phyloP scores from a whole-genome alignment of 2,329 filamentous ascomycete species.

The Ascochyta fabae region DNA sequence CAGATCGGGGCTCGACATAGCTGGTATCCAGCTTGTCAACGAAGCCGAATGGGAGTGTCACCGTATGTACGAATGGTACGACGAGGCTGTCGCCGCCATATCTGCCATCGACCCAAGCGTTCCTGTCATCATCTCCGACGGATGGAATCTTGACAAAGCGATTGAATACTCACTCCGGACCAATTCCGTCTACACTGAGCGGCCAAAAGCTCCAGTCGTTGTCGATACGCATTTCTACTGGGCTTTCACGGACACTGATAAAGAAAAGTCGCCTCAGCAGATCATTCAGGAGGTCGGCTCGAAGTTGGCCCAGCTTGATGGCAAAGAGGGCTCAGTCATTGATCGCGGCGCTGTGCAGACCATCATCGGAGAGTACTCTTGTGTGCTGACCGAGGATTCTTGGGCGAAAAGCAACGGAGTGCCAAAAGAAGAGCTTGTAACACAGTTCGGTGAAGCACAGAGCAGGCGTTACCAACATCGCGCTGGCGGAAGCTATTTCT shows the following conservation, averaged over 20 bases:
- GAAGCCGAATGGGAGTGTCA: conserved; percentile 60
- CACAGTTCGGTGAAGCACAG: conserved; percentile 58
- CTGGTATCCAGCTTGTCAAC: conserved; percentile 65
- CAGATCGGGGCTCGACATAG: conserved; percentile 51
- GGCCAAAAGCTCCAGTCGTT: conserved; percentile 55
- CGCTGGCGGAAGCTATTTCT: conserved; percentile 63
- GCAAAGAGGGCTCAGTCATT: conserved; percentile 56
- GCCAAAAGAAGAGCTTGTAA: conserved; percentile 50
- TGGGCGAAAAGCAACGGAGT: conserved; percentile 50
- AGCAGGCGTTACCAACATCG: conserved; percentile 57
- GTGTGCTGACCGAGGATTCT: conserved; percentile 60
- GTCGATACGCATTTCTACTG: conserved; percentile 68
- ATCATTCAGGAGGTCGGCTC: conserved; percentile 56
- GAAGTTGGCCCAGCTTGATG: conserved; percentile 56
- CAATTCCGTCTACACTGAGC: conserved; percentile 43
- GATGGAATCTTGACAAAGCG: conserved; percentile 59
- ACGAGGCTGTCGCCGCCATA: conserved; percentile 56
- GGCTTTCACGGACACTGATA: conserved; percentile 62
- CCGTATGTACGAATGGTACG: conserved; percentile 65
- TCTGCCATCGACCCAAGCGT: conserved; percentile 57
- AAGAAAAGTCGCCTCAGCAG: conserved; percentile 58
- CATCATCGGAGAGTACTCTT: conserved; percentile 65
- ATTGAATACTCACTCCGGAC: conserved; percentile 55
- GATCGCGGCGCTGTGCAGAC: conserved; percentile 59
- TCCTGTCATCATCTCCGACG: conserved; percentile 65